Evolutionary conservation across 805 yeast species (phyloP), one percentile per base, ranked within the genome.

Genomic region (Yamadazyma akitaensis): DNA sequence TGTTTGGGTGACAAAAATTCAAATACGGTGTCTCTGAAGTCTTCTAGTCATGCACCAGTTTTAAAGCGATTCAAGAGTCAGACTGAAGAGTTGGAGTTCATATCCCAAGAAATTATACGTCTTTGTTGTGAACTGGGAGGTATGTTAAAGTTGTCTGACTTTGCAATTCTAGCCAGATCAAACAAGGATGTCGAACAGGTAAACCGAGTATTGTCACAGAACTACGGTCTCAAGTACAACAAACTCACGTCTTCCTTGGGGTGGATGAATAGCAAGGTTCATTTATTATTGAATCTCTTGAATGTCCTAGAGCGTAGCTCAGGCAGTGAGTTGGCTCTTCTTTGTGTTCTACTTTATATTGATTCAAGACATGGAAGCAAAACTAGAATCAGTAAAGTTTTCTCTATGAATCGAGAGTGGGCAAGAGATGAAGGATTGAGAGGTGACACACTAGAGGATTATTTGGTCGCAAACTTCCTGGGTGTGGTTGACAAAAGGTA

Each of bases 111-210:
- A 54, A 71, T 80, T 5, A 47, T 65, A 5, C 51, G 79, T 32
- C 50, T 80, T 6, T 59, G 73, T 0, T 51, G 63, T 3, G 58
- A 65, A 14, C 74, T 77, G 55, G 67, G 73, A 8, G 78, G 77
- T 0, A 46, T 57, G 3, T 60, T 79, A 14, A 61, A 64, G 24
- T 73, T 71, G 0, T 61, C 65, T 7, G 84, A 84, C 57, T 70
- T 84, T 55, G 76, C 80, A 0, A 61, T 84, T 2, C 56, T 84
- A 26, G 67, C 81, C 0, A 65, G 78, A 43, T 71, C 84, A 0
- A 84, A 84, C 55, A 61, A 61, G 13, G 80, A 79, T 41, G 57
- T 82, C 7, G 68, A 71, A 11, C 51, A 61, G 0, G 58, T 80
- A 0, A 64, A 63, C 25, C 63, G 62, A 16, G 59, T 65, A 26